A percentile compares a stretch with the other conserved stretches of the same genome.
Evolutionary conservation across 2,329 filamentous ascomycete genomes (phyloP).

Genomic region (Trichocomaceae sp.): DNA sequence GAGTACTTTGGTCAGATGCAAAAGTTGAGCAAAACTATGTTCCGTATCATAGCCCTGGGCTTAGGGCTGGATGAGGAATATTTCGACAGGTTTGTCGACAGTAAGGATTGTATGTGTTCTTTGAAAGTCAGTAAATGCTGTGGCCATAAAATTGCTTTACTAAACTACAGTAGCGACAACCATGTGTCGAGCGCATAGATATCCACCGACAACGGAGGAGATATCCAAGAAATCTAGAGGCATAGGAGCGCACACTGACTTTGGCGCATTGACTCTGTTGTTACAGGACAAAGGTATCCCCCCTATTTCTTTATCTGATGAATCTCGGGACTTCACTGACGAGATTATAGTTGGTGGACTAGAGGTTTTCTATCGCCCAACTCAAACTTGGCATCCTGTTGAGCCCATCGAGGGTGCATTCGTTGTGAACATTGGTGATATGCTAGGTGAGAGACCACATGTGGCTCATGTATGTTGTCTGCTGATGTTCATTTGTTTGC

Average conservation of each 20-base stretch:
- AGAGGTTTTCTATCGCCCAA: slow-evolving; percentile 44
- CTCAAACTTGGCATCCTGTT: slow-evolving; percentile 42
- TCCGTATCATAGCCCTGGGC: slow-evolving; percentile 10
- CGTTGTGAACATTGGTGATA: slow-evolving; percentile 49
- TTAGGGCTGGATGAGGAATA: slow-evolving; percentile 9
- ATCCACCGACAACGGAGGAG: slow-evolving; percentile 38
- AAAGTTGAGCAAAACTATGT: slow-evolving; percentile 10
- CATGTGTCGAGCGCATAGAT: slow-evolving; percentile 19
- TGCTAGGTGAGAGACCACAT: slow-evolving; percentile 44
- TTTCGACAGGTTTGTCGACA: slow-evolving; percentile 12
- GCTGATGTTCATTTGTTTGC: slow-evolving; percentile 47
- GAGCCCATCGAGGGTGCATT: slow-evolving; percentile 42
- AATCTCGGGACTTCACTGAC: neutral
- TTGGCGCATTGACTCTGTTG: slow-evolving; percentile 50
- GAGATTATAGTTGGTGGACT: slow-evolving; percentile 37
- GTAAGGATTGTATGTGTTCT: slow-evolving; percentile 10
- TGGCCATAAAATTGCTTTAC: neutral
- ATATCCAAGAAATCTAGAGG: slow-evolving; percentile 27
- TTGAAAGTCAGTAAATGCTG: neutral
- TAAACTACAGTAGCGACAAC: neutral
- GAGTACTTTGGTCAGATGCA: slow-evolving; percentile 11
- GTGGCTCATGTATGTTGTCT: slow-evolving; percentile 33
- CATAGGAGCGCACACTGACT: slow-evolving; percentile 50
- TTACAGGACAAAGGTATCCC: slow-evolving; percentile 42
- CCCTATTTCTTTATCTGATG: too few relatives aligned